These are phyloP conservation scores for Ophiocordyceps camponoti-saundersi DNA, from an alignment of 2,329 filamentous ascomycete species.

Conservation along the genomic window DNA sequence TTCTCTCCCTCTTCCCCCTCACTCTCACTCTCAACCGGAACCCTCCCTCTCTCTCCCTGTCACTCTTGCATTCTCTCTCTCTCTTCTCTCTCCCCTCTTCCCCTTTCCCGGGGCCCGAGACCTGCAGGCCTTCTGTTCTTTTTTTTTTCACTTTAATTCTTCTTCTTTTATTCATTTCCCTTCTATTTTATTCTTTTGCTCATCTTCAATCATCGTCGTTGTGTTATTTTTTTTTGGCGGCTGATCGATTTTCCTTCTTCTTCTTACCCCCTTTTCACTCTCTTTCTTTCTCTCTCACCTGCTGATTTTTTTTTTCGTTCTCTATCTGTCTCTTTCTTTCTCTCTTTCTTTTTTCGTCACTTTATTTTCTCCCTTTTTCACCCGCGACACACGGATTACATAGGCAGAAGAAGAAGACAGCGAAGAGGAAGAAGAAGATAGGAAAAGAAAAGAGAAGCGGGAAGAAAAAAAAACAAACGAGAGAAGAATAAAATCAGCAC, in stretches of 20 bases:
- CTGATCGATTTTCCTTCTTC: neutral
- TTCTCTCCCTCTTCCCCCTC: neutral
- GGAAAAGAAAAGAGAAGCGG: too few relatives aligned
- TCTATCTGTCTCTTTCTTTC: neutral
- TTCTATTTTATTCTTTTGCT: neutral
- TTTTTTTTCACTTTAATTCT: neutral
- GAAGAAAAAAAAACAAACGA: too few relatives aligned
- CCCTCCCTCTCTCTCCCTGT: neutral
- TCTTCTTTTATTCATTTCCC: neutral
- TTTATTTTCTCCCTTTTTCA: neutral
- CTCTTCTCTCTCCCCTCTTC: neutral
- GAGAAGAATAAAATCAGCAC: too few relatives aligned
- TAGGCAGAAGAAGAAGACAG: too few relatives aligned
- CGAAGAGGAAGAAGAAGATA: too few relatives aligned
- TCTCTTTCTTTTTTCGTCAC: neutral
- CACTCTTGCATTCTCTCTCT: too few relatives aligned
- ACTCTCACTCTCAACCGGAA: neutral
- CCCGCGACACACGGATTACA: too few relatives aligned
- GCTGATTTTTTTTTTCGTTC: too few relatives aligned
- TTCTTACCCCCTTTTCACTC: too few relatives aligned
- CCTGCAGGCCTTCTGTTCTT: neutral
- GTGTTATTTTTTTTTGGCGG: neutral
- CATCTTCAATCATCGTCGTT: neutral
- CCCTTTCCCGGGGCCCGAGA: neutral
- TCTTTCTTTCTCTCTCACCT: neutral